Evolutionary conservation across 495 filamentous ascomycete species (phyloP).

Genomic region (Neurospora sp.): DNA sequence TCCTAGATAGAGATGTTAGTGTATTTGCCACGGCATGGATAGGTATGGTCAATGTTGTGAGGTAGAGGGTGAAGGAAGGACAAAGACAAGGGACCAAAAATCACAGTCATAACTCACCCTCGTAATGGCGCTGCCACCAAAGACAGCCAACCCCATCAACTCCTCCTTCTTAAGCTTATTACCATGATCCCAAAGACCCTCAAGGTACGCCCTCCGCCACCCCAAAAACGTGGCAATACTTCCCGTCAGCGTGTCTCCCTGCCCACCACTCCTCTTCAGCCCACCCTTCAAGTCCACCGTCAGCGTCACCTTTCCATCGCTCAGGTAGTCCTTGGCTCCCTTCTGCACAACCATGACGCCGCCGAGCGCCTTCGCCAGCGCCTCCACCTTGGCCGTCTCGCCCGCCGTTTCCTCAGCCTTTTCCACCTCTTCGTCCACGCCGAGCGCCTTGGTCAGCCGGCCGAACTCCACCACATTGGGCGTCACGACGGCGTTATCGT

Average conservation of each 20-base stretch:
- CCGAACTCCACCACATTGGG: slow-evolving; percentile 93
- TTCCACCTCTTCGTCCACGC: slow-evolving; percentile 44
- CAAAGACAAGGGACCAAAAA: too few relatives aligned
- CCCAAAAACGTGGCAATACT: slow-evolving; percentile 78
- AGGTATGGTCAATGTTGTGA: background rate
- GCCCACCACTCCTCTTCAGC: slow-evolving; percentile 82
- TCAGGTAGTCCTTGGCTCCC: slow-evolving; percentile 74
- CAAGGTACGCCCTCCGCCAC: slow-evolving; percentile 78
- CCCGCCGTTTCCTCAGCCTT: slow-evolving; percentile 26
- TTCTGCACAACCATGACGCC: slow-evolving; percentile 91
- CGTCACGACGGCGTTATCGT: slow-evolving; percentile 77
- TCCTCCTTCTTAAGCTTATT: slow-evolving; percentile 48
- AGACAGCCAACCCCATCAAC: slow-evolving; percentile 68
- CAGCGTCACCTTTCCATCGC: slow-evolving; percentile 66
- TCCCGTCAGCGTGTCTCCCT: slow-evolving; percentile 93
- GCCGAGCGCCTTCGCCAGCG: slow-evolving; percentile 65
- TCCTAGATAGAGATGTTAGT: slow-evolving; percentile 37
- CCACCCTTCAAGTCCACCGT: slow-evolving; percentile 70
- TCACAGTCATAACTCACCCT: slow-evolving; percentile 37
- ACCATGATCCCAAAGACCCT: slow-evolving; percentile 66
- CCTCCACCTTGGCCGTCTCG: slow-evolving; percentile 53
- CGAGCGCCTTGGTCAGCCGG: slow-evolving; percentile 56
- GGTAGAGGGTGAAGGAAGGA: background rate
- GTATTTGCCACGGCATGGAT: background rate
- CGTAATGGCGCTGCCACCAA: slow-evolving; percentile 78